Evolutionary conservation across 202 grass and related monocot genomes (phyloP), one percentile per base, ranked within the genome.

Genomic region (Carex arenaria): DNA sequence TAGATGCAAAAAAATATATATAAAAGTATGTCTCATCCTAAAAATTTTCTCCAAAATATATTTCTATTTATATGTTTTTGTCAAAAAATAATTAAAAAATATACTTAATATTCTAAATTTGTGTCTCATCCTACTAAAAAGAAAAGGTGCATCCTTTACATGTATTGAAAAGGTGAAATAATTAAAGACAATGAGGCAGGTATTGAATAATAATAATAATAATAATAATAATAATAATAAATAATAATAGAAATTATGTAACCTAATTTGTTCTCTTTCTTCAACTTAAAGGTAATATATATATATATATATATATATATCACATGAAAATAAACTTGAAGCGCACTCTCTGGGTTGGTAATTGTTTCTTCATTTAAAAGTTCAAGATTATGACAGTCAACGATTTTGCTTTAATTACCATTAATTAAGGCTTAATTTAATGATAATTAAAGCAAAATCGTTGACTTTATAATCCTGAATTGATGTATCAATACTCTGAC

Each of bases 311-410:
- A n/a, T n/a, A n/a, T n/a, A n/a, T n/a, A n/a, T 49, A 49, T 49
- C 47, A 74, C 71, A 74, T 74, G 71, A 74, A 74, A 17, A 74
- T 53, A 32, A 53, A 76, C 51, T 75, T 75, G 7, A 75, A 75
- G 20, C 7, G 17, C n/a, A 32, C 22, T 74, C 71, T 65, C 12
- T 74, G 10, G 11, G 1, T 42, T 22, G 19, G 13, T 75, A 23
- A 6, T 67, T 67, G 31, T 28, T 53, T 51, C 15, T 76, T 56
- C 7, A n/a, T 56, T 76, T 76, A 49, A 56, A 54, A 76, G 45
- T 56, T 57, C 20, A 52, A 74, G 42, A 73, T 55, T 8, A 75
- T 75, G 13, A 75, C 49, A 75, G 13, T 76, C 72, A 56, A 76
- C 7, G 28, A 10, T 8, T 56, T 34, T 76, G 72, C 72, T 76